These are phyloP conservation scores for Fistulina hepatica DNA, from an alignment of 1,284 basidiomycete species.

Conservation along the genomic window DNA sequence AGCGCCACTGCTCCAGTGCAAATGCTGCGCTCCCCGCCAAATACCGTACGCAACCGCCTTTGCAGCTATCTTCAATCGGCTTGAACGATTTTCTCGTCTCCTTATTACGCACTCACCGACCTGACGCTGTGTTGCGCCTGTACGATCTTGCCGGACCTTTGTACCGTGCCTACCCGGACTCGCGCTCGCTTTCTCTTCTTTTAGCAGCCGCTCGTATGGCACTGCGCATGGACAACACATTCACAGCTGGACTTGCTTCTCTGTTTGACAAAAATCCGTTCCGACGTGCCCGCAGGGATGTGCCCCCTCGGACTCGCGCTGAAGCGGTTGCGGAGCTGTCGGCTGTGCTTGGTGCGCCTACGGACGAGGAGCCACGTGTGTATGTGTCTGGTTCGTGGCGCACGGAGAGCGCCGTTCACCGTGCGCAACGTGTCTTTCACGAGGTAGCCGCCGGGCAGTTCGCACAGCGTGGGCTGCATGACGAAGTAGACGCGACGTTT, in stretches of 20 bases:
- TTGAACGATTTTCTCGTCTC: slow-evolving; percentile 47
- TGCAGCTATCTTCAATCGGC: slow-evolving; percentile 25
- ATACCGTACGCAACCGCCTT: slow-evolving; percentile 12
- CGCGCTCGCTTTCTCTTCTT: slow-evolving; percentile 44
- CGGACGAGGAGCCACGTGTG: too few species aligned
- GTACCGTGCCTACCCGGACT: slow-evolving; percentile 45
- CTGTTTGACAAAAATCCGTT: slow-evolving; percentile 21
- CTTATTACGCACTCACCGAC: slow-evolving; percentile 38
- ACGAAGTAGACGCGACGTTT: too few species aligned
- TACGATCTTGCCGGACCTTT: slow-evolving; percentile 48
- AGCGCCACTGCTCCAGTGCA: slow-evolving; percentile 25
- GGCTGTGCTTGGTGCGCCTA: slow-evolving; percentile 4
- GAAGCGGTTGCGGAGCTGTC: slow-evolving; percentile 1
- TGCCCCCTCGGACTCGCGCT: slow-evolving; percentile 1
- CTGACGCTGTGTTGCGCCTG: slow-evolving; percentile 47
- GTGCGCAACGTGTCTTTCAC: slow-evolving; percentile 8
- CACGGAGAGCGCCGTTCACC: slow-evolving; percentile 5
- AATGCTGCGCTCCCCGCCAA: slow-evolving; percentile 5
- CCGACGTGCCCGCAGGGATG: slow-evolving; percentile 9
- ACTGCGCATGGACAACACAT: slow-evolving; percentile 35
- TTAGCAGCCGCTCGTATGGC: slow-evolving; percentile 48
- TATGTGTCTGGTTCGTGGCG: slow-evolving; percentile 13
- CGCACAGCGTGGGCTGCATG: slow-evolving; percentile 3
- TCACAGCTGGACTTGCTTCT: slow-evolving; percentile 31
- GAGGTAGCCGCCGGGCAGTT: slow-evolving; percentile 20